Base-by-base conservation (phyloP, 805 yeast genomes). In the Yamadazyma ubonensis region DNA sequence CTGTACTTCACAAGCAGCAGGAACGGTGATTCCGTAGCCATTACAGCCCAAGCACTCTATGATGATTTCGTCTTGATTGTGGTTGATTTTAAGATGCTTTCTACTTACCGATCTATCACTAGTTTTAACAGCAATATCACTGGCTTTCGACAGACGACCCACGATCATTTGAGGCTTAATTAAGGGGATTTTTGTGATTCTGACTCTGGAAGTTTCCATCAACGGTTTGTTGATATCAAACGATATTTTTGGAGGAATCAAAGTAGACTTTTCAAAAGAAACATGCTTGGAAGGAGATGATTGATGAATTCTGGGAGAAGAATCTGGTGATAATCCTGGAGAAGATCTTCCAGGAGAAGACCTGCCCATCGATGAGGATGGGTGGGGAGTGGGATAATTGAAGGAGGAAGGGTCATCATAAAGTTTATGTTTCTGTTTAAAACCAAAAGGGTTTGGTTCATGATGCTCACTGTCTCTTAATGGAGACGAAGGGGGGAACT, bases 21-120 rank as follows among this genome's bases (percentile, higher is more conserved):
- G 93, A 29, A 87, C 74, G 4, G 75, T 69, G 14, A 89, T 75
- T 7, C 76, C 72, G 36, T 86, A 64, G 8, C 97, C 96, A 58
- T 91, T 91, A 63, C 80, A 76, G 3, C 98, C 97, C 39, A 79
- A 59, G 59, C 97, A 91, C 32, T 75, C 75, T 36, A 91, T 57
- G 11, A 63, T 66, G 32, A 87, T 58, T 8, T 58, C 57, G 3
- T 53, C 54, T 1, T 65, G 50, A 54, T 75, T 80, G 14, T 25
- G 36, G 18, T 71, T 63, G 2, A 84, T 53, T 11, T 65, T 59
- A 37, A 82, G 70, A 59, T 86, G 96, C 8, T 71, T 70, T 37
- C 95, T 75, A 10, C 93, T 83, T 16, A 86, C 76, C 28, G 71
- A 71, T 54, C 76, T 79, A 56, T 75, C 76, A 12, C 62, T 59